A percentile compares a stretch with the other conserved stretches of the same genome.
Conservation (phyloP, 164 flowering plant genomes). For the Umbilicus rupestris region DNA sequence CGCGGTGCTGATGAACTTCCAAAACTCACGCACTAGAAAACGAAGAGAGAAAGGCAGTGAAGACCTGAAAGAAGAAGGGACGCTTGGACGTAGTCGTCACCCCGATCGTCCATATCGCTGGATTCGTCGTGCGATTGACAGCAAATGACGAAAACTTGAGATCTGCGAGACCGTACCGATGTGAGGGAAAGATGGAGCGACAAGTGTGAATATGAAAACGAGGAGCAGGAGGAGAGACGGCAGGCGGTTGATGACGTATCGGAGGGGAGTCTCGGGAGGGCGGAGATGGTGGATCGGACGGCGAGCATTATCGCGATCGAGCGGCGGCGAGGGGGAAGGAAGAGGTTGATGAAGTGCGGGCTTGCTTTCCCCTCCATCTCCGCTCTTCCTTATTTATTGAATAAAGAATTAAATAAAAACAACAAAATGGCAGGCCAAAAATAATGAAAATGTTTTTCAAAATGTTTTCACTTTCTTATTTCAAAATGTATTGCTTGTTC, state of each 20-base stretch:
- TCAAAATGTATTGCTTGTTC: no score
- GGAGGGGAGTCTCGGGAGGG: not conserved
- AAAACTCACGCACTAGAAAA: no score
- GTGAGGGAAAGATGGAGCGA: not conserved
- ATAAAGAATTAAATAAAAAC: no score
- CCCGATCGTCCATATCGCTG: slow-evolving; percentile 11
- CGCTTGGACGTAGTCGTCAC: slow-evolving; percentile 36
- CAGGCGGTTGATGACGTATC: not conserved
- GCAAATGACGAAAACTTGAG: not conserved
- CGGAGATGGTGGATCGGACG: not conserved
- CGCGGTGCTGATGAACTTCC: no score
- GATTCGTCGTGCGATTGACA: not conserved
- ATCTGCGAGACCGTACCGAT: not conserved
- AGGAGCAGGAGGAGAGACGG: not conserved
- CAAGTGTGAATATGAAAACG: not conserved
- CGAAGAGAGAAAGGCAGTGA: not conserved
- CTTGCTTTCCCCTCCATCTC: no score
- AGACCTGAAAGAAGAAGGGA: slow-evolving; percentile 48
- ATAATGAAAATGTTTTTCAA: no score
- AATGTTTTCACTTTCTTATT: no score
- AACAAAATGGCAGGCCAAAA: no score
- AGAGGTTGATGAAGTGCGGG: no score
- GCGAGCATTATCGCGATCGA: not conserved
- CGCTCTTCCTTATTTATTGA: no score
- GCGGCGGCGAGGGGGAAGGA: not conserved